These are phyloP conservation scores for Sequoiadendron giganteum DNA, from an alignment of 75 land plant species.

Conservation along the genomic window DNA sequence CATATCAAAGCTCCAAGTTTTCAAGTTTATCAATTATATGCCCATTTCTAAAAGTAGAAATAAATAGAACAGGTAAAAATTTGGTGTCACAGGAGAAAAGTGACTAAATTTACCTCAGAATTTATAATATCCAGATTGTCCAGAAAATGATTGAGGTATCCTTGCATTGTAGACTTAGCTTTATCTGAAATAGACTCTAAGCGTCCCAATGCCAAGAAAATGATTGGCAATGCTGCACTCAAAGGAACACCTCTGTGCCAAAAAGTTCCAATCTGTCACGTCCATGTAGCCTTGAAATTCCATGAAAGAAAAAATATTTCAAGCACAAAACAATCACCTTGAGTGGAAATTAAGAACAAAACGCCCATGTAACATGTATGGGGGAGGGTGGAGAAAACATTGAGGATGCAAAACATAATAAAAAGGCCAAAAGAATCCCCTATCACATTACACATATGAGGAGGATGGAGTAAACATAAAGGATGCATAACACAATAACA, in stretches of 20 bases:
- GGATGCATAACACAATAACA: neutral
- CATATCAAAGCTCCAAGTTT: neutral
- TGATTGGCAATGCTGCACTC: slow-evolving; percentile 89
- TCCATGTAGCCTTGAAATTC: slow-evolving; percentile 16
- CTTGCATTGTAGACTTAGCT: slow-evolving; percentile 89
- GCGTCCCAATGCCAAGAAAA: slow-evolving; percentile 85
- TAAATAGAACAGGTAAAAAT: neutral
- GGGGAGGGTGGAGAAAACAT: neutral
- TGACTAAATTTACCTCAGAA: slow-evolving; percentile 64
- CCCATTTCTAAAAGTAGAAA: neutral
- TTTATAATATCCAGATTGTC: slow-evolving; percentile 87
- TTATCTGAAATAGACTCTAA: slow-evolving; percentile 75
- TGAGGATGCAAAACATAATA: neutral
- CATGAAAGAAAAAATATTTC: neutral
- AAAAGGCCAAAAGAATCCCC: neutral
- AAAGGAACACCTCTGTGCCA: slow-evolving; percentile 90
- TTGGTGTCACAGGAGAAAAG: neutral
- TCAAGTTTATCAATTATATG: neutral
- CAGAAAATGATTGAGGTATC: slow-evolving; percentile 82
- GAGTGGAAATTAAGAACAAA: slow-evolving; percentile 8
- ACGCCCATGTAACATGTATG: slow-evolving; percentile 1
- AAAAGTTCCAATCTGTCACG: slow-evolving; percentile 23
- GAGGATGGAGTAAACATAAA: neutral
- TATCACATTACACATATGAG: neutral
- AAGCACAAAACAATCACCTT: slow-evolving; percentile 13